phyloP scores from a whole-genome alignment of 176 grass and related monocot genomes.

The Rhipidocladum racemiflorum region DNA sequence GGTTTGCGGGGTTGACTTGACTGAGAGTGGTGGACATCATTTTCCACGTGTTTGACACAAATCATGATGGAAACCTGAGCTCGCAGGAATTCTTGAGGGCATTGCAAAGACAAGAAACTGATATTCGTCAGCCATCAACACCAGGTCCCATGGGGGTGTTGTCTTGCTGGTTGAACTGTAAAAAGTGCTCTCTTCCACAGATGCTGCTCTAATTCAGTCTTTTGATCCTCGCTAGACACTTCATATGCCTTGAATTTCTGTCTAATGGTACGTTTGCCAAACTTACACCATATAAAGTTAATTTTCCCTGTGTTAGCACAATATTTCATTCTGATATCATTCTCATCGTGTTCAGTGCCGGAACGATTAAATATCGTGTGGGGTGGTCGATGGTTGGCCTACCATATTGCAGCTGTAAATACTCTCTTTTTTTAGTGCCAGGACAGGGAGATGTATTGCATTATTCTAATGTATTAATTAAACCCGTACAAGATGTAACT shows the following conservation, averaged over 20 bases:
- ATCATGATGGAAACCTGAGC: constrained; percentile 73
- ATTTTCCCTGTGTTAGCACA: not conserved
- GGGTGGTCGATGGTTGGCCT: not conserved
- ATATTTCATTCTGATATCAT: not conserved
- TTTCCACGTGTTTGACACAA: constrained; percentile 79
- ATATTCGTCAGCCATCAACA: constrained; percentile 45
- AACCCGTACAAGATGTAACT: not conserved
- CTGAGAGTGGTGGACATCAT: constrained; percentile 77
- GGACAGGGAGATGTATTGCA: not conserved
- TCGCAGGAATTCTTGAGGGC: constrained; percentile 73
- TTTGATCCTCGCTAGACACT: not conserved
- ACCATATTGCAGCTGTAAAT: not conserved
- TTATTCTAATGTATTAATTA: not conserved
- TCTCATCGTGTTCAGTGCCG: not conserved
- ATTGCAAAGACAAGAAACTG: constrained; percentile 63
- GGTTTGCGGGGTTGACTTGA: constrained; percentile 71
- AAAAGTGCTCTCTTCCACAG: constrained; percentile 31
- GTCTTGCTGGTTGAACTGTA: constrained; percentile 56
- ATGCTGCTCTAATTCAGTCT: constrained; percentile 14
- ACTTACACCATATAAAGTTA: not conserved
- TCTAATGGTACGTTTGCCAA: not conserved
- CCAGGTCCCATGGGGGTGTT: constrained; percentile 43
- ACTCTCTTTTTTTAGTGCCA: not conserved
- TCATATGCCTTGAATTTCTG: constrained; percentile 3
- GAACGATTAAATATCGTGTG: constrained; percentile 6